These are phyloP conservation scores for Barbarea vulgaris DNA, from an alignment of 345 rosid species.

Conservation along the genomic window DNA sequence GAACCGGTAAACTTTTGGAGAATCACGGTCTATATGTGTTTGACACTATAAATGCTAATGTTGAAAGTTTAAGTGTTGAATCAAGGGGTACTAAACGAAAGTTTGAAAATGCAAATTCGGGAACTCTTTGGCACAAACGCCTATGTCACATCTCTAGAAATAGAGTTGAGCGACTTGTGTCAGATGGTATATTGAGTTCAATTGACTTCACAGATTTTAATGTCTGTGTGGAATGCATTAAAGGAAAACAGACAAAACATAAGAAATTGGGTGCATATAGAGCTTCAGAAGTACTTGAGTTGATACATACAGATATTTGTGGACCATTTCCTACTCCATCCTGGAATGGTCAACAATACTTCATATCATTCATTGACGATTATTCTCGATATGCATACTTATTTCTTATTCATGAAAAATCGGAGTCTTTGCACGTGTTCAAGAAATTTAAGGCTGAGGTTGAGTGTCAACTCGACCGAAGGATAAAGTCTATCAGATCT, in stretches of 20 bases:
- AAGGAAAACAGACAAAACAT: neutral
- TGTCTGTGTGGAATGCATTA: neutral
- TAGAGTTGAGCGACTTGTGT: neutral
- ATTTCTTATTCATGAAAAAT: too few species aligned
- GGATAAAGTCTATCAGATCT: too few species aligned
- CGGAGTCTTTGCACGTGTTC: too few species aligned
- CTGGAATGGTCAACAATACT: neutral
- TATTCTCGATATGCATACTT: neutral
- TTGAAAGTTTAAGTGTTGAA: neutral
- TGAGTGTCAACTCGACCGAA: too few species aligned
- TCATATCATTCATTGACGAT: neutral
- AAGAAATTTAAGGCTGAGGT: too few species aligned
- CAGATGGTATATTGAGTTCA: neutral
- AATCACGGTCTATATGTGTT: too few species aligned
- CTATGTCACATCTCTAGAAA: conserved; percentile 6
- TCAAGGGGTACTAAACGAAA: neutral
- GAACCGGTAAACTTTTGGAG: too few species aligned
- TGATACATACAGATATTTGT: neutral
- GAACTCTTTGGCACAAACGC: neutral
- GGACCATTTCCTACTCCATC: neutral
- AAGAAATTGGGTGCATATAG: too few species aligned
- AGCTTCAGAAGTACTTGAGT: too few species aligned
- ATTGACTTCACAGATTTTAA: neutral
- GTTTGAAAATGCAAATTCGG: neutral
- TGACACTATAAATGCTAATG: too few species aligned